Base-by-base conservation (phyloP, 2,329 filamentous ascomycete species). In the Penicillium decumbens region DNA sequence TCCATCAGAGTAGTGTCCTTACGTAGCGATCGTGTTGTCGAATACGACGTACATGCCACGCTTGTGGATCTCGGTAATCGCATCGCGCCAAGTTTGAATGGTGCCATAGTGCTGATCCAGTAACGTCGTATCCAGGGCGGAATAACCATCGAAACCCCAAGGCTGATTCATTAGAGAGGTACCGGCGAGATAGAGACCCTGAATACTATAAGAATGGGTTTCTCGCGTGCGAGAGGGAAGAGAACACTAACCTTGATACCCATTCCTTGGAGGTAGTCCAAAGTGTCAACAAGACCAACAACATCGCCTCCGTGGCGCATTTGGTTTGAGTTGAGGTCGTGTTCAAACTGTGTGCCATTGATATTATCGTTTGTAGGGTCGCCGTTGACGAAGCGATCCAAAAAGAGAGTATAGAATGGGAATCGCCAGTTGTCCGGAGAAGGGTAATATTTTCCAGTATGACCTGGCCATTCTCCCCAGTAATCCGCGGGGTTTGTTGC, bases 11-110 rank as follows among this genome's bases (percentile, higher is more conserved):
- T 12, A 15, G 4, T 6, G 24, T 28, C 66, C 74, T 71, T 66
- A 77, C 72, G 82, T 85, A 37, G 80, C 77, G 62, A 85, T 78
- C 3, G 83, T 85, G 60, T 84, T 85, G 63, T 85, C 83, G 45
- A 85, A 66, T 23, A 86, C 67, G 41, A 85, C 80, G 65, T 84
- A 84, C 82, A 86, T 85, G 46, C 75, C 78, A 25, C 79, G 73
- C 4, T 67, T 67, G 60, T 86, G 83, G 13, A 85, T 81, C 45
- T 80, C 80, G 15, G 75, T 69, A 47, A 85, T 78, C 1, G 77
- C 75, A 40, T 71, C 64, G 53, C 80, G 76, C 80, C 81, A 85
- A 47, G 74, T 68, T 18, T 76, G 65, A 47, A 86, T 78, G 44
- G 74, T 77, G 25, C 81, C 83, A 54, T 79, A 81, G 59, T 86